These are phyloP conservation scores for Daldinia caldariorum DNA, from an alignment of 495 filamentous ascomycete species.

Conservation along the genomic window DNA sequence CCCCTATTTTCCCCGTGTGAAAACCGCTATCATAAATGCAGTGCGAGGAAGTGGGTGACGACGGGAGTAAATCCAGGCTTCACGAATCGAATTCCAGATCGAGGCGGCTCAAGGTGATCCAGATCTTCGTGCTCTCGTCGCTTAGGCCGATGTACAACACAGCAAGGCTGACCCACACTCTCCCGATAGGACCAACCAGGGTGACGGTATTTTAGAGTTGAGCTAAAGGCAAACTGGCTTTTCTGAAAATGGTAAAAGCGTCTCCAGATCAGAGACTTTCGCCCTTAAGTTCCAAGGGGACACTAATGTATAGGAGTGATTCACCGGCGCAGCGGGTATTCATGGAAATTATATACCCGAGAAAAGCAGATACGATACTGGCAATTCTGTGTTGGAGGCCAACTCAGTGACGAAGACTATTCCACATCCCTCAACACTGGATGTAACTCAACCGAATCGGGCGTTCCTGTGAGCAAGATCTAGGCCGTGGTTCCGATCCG, in stretches of 20 bases:
- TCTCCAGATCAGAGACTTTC: slow-evolving; percentile 38
- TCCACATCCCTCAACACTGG: slow-evolving; percentile 1
- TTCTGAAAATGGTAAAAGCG: slow-evolving; percentile 38
- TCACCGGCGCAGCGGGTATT: slow-evolving; percentile 14
- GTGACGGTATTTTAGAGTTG: slow-evolving; percentile 18
- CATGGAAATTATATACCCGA: slow-evolving; percentile 36
- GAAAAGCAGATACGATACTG: slow-evolving; percentile 12
- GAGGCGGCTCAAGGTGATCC: slow-evolving; percentile 29
- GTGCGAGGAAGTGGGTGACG: slow-evolving; percentile 11
- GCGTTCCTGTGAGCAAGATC: slow-evolving; percentile 8
- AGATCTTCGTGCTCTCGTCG: slow-evolving; percentile 19
- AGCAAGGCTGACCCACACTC: slow-evolving; percentile 37
- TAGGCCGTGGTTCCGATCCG: not conserved
- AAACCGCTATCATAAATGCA: slow-evolving; percentile 28
- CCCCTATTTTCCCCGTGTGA: slow-evolving; percentile 11
- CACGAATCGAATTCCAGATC: slow-evolving; percentile 19
- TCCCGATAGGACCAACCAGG: slow-evolving; percentile 23
- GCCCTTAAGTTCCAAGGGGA: slow-evolving; percentile 22
- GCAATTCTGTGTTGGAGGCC: slow-evolving; percentile 5
- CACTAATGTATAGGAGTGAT: slow-evolving; percentile 35
- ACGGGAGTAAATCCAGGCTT: slow-evolving; percentile 12
- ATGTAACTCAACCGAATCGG: slow-evolving; percentile 21
- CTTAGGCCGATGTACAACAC: slow-evolving; percentile 29
- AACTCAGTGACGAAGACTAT: slow-evolving; percentile 3
- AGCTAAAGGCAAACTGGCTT: slow-evolving; percentile 33